Conservation (phyloP, 2,329 filamentous ascomycete genomes). For the Aspergillus niger region DNA sequence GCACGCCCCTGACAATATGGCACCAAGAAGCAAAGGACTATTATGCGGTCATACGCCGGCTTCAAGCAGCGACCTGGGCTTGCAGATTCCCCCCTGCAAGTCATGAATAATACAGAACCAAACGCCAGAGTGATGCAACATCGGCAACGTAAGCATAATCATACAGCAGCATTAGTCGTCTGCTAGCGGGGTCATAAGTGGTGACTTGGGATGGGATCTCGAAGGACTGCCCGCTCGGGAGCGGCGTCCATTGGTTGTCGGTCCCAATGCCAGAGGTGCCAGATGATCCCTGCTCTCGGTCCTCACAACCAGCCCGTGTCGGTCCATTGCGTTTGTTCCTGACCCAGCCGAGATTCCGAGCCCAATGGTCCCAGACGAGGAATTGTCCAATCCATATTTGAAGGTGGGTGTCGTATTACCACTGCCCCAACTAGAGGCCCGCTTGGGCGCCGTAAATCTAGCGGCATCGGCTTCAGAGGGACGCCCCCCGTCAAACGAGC, state of each 20-base stretch:
- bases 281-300: slow-evolving; percentile 86
- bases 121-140: slow-evolving; percentile 15
- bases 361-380: slow-evolving; percentile 42
- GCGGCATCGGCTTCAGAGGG: slow-evolving; percentile 58
- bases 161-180: slow-evolving; percentile 34
- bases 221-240: slow-evolving; percentile 54
- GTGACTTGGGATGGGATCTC: slow-evolving; percentile 38
- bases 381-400: slow-evolving; percentile 44
- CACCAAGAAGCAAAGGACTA: slow-evolving; percentile 27
- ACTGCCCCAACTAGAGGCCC: slow-evolving; percentile 36
- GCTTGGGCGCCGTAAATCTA: slow-evolving; percentile 59
- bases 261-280: slow-evolving; percentile 54
- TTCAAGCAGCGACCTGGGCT: slow-evolving; percentile 9
- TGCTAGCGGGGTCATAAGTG: slow-evolving; percentile 37
- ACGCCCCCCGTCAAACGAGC: slow-evolving; percentile 62
- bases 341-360: slow-evolving; percentile 37
- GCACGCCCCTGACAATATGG: slow-evolving; percentile 25
- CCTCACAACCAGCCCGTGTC: slow-evolving; percentile 74
- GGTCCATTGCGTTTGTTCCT: slow-evolving; percentile 52
- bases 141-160: slow-evolving; percentile 14
- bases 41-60: neutral
- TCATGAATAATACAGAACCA: slow-evolving; percentile 15
- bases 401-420: slow-evolving; percentile 33
- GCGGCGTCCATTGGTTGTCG: slow-evolving; percentile 49
- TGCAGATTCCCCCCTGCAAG: slow-evolving; percentile 31